Conservation (phyloP, 768 basidiomycete genomes). For the Suillus fuscotomentosus region DNA sequence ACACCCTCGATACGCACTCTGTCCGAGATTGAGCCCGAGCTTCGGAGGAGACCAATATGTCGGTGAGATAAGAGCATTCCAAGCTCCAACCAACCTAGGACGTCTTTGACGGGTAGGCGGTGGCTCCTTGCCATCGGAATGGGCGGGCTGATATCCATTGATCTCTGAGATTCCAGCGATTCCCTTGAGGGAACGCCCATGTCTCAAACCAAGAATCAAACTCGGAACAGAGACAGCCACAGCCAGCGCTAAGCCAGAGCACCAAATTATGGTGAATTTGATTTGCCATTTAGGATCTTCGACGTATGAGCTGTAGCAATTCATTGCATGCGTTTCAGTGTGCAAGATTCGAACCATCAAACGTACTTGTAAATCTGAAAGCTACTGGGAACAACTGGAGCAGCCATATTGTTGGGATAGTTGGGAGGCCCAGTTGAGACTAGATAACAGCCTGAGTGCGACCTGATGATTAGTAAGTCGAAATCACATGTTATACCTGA, state of each 20-base stretch:
- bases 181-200: slow-evolving; percentile 41
- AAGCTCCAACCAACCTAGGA: slow-evolving; percentile 21
- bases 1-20: slow-evolving; percentile 44
- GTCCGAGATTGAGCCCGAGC: slow-evolving; percentile 52
- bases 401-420: slow-evolving; percentile 22
- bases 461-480: no score
- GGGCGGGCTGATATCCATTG: slow-evolving; percentile 30
- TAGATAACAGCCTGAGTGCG: no score
- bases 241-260: slow-evolving; percentile 48
- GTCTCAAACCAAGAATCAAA: slow-evolving; percentile 36
- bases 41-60: slow-evolving; percentile 50
- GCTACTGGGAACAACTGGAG: slow-evolving; percentile 56
- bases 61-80: slow-evolving; percentile 36
- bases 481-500: no score
- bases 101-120: neutral
- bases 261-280: slow-evolving; percentile 74
- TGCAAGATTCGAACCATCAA: neutral
- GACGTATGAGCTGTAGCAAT: slow-evolving; percentile 59
- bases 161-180: slow-evolving; percentile 54
- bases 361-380: slow-evolving; percentile 70
- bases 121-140: neutral
- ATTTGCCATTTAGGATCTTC: slow-evolving; percentile 78
- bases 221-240: slow-evolving; percentile 50
- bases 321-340: neutral
- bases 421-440: no score